Evolutionary conservation across 345 rosid species (phyloP), one percentile per base, ranked within the genome.

Genomic region (Citrus trifoliata): DNA sequence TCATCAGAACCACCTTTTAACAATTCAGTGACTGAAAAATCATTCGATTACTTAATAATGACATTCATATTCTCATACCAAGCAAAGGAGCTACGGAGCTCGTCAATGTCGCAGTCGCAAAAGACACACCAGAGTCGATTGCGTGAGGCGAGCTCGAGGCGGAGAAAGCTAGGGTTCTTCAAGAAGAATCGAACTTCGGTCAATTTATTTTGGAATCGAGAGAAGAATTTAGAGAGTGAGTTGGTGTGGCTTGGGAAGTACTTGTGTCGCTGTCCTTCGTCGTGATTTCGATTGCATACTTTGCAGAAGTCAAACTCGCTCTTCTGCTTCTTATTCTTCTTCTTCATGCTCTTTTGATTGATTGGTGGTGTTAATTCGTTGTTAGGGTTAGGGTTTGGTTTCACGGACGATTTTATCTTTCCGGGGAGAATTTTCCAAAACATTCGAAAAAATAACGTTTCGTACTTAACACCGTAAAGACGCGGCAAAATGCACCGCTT

Each of bases 121-220:
- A 94, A 88, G 83, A 90, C 89, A 82, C 96, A 92, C 98, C 98
- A 90, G 51, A 93, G 81, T 74, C 95, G 90, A 82, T 88, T 89
- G 53, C 82, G 87, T 48, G 89, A 87, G 71, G 90, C 86, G 79
- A 81, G 86, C 60, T 90, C 91, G 12, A 90, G 85, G 27, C 85
- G 88, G 59, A 93, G 83, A 73, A 81, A 25, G 83, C 67, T 83
- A 80, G 97, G 97, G 81, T 85, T 90, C 70, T 76, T 90, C 80
- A 92, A 84, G 85, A 91, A 92, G 89, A 85, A 90, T 42, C 86
- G 89, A 78, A 89, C 79, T 74, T 89, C 97, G 48, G 82, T 79
- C 35, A 91, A 66, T 82, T 89, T 93, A 77, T 79, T 82, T 25
- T 88, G 88, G 89, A 90, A 91, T 28, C 94, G 92, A 78, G 85